Evolutionary conservation across 805 yeast species (phyloP).

Genomic region (Metschnikowia drakensbergensis): DNA sequence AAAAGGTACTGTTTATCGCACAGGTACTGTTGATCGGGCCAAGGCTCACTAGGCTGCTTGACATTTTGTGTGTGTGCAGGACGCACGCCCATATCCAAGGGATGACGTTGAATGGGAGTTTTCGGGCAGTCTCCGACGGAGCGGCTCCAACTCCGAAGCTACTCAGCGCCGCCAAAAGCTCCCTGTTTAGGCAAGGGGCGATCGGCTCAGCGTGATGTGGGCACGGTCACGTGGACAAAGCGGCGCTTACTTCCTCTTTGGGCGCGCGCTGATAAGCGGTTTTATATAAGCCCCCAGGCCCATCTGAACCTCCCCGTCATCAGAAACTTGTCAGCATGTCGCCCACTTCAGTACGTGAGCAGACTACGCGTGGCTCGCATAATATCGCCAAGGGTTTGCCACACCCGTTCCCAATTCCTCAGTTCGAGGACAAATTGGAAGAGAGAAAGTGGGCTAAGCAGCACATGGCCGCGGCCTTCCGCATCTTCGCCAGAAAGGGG

Average conservation of each 20-base stretch:
- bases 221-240: background rate
- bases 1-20: too few species aligned
- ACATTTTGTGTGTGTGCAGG: too few species aligned
- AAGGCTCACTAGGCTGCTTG: too few species aligned
- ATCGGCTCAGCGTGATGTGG: background rate
- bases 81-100: too few species aligned
- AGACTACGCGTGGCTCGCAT: conserved; percentile 49
- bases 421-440: conserved; percentile 44
- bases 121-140: too few species aligned
- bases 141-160: too few species aligned
- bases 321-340: background rate
- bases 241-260: conserved; percentile 2
- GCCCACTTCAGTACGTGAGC: background rate
- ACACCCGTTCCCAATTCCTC: conserved; percentile 51
- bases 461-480: conserved; percentile 83
- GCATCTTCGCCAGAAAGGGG: conserved; percentile 76
- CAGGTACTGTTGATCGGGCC: too few species aligned
- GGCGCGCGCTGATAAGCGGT: conserved; percentile 1
- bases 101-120: too few species aligned
- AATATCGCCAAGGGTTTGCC: conserved; percentile 54
- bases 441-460: conserved; percentile 56
- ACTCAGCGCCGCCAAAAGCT: too few species aligned
- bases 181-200: background rate
- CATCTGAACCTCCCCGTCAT: background rate
- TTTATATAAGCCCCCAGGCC: background rate